Base-by-base conservation (phyloP, 345 rosid species). In the Euphorbia pulcherrima region DNA sequence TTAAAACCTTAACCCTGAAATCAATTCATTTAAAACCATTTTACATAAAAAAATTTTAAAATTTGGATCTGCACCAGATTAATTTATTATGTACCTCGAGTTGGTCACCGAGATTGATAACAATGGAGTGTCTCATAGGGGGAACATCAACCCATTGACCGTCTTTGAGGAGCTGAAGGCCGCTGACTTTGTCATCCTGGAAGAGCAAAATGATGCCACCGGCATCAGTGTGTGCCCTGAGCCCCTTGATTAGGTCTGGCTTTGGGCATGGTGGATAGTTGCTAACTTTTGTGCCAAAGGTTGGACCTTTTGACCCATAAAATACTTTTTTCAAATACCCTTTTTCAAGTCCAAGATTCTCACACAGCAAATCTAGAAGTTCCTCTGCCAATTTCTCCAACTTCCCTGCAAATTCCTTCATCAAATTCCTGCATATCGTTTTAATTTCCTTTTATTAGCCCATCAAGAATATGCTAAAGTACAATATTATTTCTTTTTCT, bases 251-350 rank as follows among this genome's bases (percentile, higher is more conserved):
- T 26, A 87, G 74, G 40, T 93, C 90, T 26, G 98, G 98, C 58
- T 88, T 84, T 2, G 98, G 98, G 75, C 92, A 90, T n/a, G 97
- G 94, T 27, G 98, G 98, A 72, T 93, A 93, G 82, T 89, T 93
- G 81, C 97, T 89, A 0, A 93, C 94, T 68, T 93, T 93, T 60
- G 97, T 93, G 21, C 97, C 97, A 26, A 87, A 93, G 7, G 85
- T 90, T 24, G 98, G 98, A 0, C 88, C 87, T 9, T 48, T 81
- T 21, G 94, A 67, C 0, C 97, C 98, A 65, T 78, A 74, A 23
- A 93, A 87, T 7, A 78, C 86, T 29, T 76, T 88, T 48, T 86
- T 90, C 52, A 93, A 62, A 62, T 93, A 90, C 20, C 97, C 97
- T 67, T 83, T 85, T 74, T 90, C 90, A 0, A 90, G 77, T 26